Conservation (phyloP, 2,329 filamentous ascomycete genomes). For the Magnaporthiopsis rhizophila region DNA sequence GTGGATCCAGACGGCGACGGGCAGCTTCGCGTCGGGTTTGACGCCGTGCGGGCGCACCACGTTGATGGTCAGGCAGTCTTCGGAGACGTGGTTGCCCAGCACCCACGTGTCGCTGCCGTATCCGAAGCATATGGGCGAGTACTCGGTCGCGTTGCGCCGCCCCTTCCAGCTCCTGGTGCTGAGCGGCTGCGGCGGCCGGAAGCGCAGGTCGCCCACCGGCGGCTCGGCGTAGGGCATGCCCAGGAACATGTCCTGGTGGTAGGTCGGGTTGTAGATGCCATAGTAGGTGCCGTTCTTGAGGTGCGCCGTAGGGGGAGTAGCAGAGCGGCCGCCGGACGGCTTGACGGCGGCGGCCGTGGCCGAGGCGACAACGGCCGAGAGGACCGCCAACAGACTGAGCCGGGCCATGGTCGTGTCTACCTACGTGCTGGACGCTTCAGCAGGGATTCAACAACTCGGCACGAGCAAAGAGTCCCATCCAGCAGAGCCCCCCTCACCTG, state of each 20-base stretch:
- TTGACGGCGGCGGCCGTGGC: too few relatives aligned
- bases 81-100: slow-evolving; percentile 21
- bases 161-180: slow-evolving; percentile 34
- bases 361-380: too few relatives aligned
- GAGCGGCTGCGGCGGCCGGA: slow-evolving; percentile 12
- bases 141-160: slow-evolving; percentile 31
- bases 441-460: too few relatives aligned
- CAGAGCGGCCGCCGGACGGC: not conserved
- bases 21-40: slow-evolving; percentile 24
- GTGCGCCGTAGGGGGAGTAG: slow-evolving; percentile 8
- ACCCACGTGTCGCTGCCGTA: slow-evolving; percentile 30
- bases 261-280: slow-evolving; percentile 23
- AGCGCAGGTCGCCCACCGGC: slow-evolving; percentile 29
- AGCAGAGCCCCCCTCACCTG: too few relatives aligned
- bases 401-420: too few relatives aligned
- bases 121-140: slow-evolving; percentile 38
- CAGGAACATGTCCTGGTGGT: slow-evolving; percentile 42
- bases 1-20: slow-evolving; percentile 53
- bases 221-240: slow-evolving; percentile 48
- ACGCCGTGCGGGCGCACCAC: slow-evolving; percentile 46
- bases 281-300: slow-evolving; percentile 27
- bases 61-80: slow-evolving; percentile 57
- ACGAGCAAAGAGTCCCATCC: too few relatives aligned
- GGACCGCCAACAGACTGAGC: too few relatives aligned
- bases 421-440: too few relatives aligned